phyloP scores from a whole-genome alignment of 306 rosid genomes.

The Fragaria ananassa region DNA sequence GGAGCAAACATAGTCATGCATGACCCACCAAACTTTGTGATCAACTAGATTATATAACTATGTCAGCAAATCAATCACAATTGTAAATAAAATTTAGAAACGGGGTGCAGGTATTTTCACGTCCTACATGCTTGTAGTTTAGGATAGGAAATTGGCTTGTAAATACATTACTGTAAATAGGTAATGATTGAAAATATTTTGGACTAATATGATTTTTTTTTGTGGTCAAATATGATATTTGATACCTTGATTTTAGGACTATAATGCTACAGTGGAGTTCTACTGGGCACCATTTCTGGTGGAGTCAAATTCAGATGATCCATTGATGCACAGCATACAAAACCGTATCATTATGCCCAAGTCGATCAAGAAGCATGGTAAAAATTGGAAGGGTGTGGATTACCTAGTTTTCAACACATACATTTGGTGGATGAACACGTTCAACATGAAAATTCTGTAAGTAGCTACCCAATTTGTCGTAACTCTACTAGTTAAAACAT shows the following conservation, averaged over 20 bases:
- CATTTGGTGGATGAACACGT: conserved; percentile 99
- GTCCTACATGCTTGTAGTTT: neutral
- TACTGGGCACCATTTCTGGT: conserved; percentile 97
- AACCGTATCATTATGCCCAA: conserved; percentile 89
- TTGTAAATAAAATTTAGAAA: neutral
- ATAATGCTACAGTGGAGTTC: conserved; percentile 83
- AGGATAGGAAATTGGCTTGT: neutral
- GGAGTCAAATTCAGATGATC: conserved; percentile 95
- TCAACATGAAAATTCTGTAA: conserved; percentile 81
- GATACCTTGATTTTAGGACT: conserved; percentile 42
- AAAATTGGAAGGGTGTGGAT: conserved; percentile 73
- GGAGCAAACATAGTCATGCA: neutral
- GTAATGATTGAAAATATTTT: neutral
- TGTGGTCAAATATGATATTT: too few species aligned
- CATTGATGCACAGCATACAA: conserved; percentile 72
- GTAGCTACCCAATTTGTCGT: neutral
- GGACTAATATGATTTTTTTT: too few species aligned
- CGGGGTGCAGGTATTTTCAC: neutral
- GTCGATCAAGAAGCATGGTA: conserved; percentile 78
- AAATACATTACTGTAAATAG: neutral
- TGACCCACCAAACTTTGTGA: conserved; percentile 12
- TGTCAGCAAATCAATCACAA: neutral
- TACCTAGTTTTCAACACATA: conserved; percentile 85
- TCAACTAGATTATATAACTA: neutral
- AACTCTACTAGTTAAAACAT: neutral